Conservation (phyloP, 345 rosid species). For the Brassica juncea region DNA sequence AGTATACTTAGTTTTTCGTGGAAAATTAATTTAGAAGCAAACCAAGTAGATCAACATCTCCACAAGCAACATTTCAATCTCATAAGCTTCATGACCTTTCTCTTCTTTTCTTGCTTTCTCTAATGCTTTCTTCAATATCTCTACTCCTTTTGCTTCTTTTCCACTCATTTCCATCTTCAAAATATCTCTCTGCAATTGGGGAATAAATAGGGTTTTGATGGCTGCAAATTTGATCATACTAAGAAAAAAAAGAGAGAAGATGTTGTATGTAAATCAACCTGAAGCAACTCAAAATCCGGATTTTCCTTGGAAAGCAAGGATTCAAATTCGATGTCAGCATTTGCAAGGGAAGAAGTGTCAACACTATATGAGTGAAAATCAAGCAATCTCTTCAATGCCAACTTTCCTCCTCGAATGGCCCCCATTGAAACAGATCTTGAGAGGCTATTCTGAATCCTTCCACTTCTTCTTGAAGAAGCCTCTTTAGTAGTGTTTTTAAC, state of each 20-base stretch:
- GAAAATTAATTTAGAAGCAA: background rate
- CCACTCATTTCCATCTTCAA: conserved; percentile 64
- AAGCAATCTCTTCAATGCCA: conserved; percentile 54
- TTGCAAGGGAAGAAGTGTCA: conserved; percentile 31
- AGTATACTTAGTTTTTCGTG: background rate
- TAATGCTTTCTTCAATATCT: conserved; percentile 37
- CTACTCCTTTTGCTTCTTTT: conserved; percentile 52
- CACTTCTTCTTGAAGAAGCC: conserved; percentile 10
- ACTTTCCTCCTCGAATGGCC: conserved; percentile 55
- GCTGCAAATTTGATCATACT: background rate
- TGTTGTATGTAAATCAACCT: conserved; percentile 41
- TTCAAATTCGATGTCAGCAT: conserved; percentile 41
- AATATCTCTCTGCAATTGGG: conserved; percentile 32
- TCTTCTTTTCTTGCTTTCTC: conserved; percentile 29
- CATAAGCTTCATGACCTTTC: conserved; percentile 56
- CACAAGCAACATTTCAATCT: conserved; percentile 60
- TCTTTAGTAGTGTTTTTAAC: conserved; percentile 16
- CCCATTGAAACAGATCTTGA: conserved; percentile 54
- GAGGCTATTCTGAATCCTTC: background rate
- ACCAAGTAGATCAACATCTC: conserved; percentile 74
- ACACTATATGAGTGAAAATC: conserved; percentile 48
- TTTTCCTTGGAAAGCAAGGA: conserved; percentile 32
- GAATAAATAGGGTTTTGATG: background rate
- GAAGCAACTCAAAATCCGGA: conserved; percentile 48
- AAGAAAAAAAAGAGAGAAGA: background rate